Evolutionary conservation across 78 protist genomes (phyloP), one percentile per base, ranked within the genome.

Genomic region (Salpingoeca rosetta): DNA sequence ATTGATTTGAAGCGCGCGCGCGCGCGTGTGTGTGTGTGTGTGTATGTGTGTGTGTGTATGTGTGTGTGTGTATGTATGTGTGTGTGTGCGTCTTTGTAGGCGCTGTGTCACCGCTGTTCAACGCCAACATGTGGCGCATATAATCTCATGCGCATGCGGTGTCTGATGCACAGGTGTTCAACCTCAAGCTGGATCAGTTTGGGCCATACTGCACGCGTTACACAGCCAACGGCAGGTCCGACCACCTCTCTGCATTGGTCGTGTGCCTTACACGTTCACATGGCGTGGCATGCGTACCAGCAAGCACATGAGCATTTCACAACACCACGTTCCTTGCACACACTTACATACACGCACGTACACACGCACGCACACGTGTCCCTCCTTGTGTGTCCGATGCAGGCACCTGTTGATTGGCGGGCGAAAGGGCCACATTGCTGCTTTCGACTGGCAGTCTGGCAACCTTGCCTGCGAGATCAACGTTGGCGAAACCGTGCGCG

Each of bases 381-480:
- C 31, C 37, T 10, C 25, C 36, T 12, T 24, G 17, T 12, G 36
- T 37, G 81, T 37, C 25, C 31, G 56, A 10, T 36, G 72, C 74
- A 35, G 88, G 3, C 38, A 85, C 79, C 57, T 97, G n/a, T 82
- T 89, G 25, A 82, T 97, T 0, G 98, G 95, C 24, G 99, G 99
- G 1, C 80, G 56, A 31, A 83, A 83, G 41, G 99, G 99, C 40
- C 98, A 98, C 85, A 37, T 96, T 27, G 91, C 97, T 22, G 43
- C 89, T 10, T 31, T 90, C 11, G 93, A 96, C 44, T 97, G 99
- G 98, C 31, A 41, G 56, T 22, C 83, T 26, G 84, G 86, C 77
- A 44, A 45, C 39, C 87, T 94, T 44, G 24, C 82, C 43, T 78
- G 74, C 41, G 99, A 98, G 82, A 26, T 93, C 25, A 90, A 95